phyloP scores from a whole-genome alignment of 768 basidiomycete genomes.

The Terana coerulea region DNA sequence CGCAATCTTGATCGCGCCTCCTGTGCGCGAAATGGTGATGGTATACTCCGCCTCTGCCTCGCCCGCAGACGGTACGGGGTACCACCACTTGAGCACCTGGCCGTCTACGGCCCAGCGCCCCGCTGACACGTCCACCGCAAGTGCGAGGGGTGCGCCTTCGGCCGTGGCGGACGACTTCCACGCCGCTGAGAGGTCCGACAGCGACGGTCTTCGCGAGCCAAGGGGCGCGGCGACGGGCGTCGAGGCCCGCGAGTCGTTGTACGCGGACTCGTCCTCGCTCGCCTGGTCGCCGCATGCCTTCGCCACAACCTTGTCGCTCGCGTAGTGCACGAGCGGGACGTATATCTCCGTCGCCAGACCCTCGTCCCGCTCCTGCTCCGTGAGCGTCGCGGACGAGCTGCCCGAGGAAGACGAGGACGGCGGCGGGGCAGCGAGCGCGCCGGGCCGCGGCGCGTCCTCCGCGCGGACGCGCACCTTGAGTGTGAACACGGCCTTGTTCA shows the following conservation, averaged over 20 bases:
- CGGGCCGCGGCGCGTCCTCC: constrained; percentile 44
- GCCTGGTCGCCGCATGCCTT: constrained; percentile 4
- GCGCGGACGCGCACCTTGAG: constrained; percentile 59
- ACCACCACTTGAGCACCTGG: constrained; percentile 45
- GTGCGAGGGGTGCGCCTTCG: constrained; percentile 28
- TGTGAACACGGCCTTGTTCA: constrained; percentile 65
- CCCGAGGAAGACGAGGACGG: constrained; percentile 15
- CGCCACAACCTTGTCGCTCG: constrained; percentile 35
- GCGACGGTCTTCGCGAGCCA: constrained; percentile 3
- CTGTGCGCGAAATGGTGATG: constrained; percentile 25
- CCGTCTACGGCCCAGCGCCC: constrained; percentile 46
- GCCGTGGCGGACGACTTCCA: constrained; percentile 8
- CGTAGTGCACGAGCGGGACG: constrained; percentile 88
- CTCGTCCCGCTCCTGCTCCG: constrained; percentile 21
- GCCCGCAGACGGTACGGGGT: constrained; percentile 27
- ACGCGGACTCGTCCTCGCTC: constrained; percentile 1
- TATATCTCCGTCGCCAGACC: constrained; percentile 82
- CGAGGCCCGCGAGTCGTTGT: constrained; percentile 10
- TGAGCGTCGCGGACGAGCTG: constrained; percentile 13
- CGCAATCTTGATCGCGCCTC: constrained; percentile 26
- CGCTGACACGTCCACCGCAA: constrained; percentile 40
- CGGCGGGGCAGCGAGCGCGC: constrained; percentile 6
- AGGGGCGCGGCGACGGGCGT: constrained; percentile 6
- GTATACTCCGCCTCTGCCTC: constrained; percentile 29
- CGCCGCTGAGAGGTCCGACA: constrained; percentile 8